phyloP scores from a whole-genome alignment of 768 basidiomycete genomes.

The Lactarius hengduanensis region DNA sequence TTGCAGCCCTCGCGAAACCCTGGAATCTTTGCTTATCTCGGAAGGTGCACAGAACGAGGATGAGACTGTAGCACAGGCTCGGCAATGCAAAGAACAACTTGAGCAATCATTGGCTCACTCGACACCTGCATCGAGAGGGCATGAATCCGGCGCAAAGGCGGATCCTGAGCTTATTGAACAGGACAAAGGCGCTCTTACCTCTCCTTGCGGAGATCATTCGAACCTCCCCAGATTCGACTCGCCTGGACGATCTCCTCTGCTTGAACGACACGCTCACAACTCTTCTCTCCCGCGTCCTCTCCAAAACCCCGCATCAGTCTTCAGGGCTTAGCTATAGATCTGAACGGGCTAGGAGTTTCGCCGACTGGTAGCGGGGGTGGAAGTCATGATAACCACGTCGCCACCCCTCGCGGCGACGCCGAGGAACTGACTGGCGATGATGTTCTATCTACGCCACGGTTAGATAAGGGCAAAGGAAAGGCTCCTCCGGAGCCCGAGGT shows the following conservation, averaged over 20 bases:
- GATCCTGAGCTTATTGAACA: conserved; percentile 46
- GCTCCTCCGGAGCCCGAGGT: conserved; percentile 68
- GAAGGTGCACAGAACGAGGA: conserved; percentile 38
- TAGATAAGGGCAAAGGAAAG: conserved; percentile 78
- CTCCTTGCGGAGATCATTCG: conserved; percentile 55
- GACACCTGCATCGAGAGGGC: conserved; percentile 29
- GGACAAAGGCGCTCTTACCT: conserved; percentile 51
- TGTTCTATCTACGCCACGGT: conserved; percentile 53
- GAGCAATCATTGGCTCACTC: conserved; percentile 32
- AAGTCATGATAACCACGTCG: conserved; percentile 1
- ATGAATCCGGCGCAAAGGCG: conserved; percentile 19
- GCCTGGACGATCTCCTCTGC: conserved; percentile 63
- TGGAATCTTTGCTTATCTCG: conserved; percentile 25
- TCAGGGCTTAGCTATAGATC: conserved; percentile 26
- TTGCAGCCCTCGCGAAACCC: conserved; percentile 28
- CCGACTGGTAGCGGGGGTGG: neutral
- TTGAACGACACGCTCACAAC: conserved; percentile 71
- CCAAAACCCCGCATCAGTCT: conserved; percentile 19
- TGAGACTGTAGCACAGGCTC: conserved; percentile 50
- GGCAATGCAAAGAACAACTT: conserved; percentile 34
- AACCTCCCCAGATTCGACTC: conserved; percentile 53
- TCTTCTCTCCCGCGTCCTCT: conserved; percentile 45
- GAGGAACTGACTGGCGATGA: conserved; percentile 34
- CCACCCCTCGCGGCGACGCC: conserved; percentile 9
- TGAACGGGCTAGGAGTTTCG: conserved; percentile 13